Evolutionary conservation across 225 moss, liverwort and hornwort genomes (phyloP), one percentile per base, ranked within the genome.

Genomic region (Takakia lepidozioides): DNA sequence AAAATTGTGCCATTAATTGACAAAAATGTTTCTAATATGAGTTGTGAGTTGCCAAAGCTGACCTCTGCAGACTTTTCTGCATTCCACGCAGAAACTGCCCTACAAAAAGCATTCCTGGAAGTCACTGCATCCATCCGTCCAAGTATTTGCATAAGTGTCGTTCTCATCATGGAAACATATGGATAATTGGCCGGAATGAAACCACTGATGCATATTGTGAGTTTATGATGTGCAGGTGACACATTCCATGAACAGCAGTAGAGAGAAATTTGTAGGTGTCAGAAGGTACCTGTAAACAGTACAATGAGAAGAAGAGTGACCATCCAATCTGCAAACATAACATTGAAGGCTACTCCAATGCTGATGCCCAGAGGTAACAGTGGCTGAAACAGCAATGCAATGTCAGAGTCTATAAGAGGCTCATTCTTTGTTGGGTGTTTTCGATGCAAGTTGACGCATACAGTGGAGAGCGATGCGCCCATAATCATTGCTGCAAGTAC

Each of bases 401-500:
- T 17, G 17, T 38, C 38, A 38, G 14, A 38, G 9, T 38, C 38
- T 38, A 38, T 17, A 14, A 38, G 15, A 38, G 1, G 38, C 38
- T 38, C 17, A 10, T 38, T 17, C 38, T 10, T 38, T 14, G 38
- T 38, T 5, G 38, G 38, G 9, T 38, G 38, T 38, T 38, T 38
- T 14, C 38, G 38, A 15, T 38, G 14, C 38, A 47, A 21, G 15
- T n/a, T n/a, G n/a, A n/a, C n/a, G n/a, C n/a, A n/a, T n/a, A 56
- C 62, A 55, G 51, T 62, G 4, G 15, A 1, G 2, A 38, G 44
- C 18, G 56, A 49, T 16, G 62, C 68, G 18, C 18, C 23, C 18
- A 47, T n/a, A n/a, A n/a, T 47, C 67, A 67, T 67, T 11, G 54
- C 67, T 56, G 42, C 29, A 17, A 19, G 26, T 14, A 19, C 26